Percentiles rank a stretch among this genome's conserved stretches.
Evolutionary conservation across 352 stramenopile species (phyloP).

Genomic region (Plasmopara halstedii): DNA sequence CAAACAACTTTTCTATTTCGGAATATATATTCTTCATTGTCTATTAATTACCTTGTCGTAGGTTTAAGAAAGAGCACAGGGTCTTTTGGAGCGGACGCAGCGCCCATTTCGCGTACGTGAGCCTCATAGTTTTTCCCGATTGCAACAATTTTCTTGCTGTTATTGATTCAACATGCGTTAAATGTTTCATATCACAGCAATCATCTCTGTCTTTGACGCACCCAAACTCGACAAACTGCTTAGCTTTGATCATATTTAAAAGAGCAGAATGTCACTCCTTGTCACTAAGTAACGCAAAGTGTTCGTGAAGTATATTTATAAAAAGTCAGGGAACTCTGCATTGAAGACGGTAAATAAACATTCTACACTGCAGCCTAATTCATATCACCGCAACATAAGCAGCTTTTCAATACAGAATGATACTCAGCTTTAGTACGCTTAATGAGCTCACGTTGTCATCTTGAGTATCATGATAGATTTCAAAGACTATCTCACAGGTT

Average conservation of each 20-base stretch:
- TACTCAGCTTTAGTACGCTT: too few species aligned
- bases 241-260: slow-evolving; percentile 24
- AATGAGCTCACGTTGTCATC: too few species aligned
- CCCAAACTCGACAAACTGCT: slow-evolving; percentile 50
- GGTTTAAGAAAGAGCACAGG: slow-evolving; percentile 81
- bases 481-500: too few species aligned
- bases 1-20: not conserved
- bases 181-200: not conserved
- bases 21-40: not conserved
- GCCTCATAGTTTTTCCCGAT: slow-evolving; percentile 85
- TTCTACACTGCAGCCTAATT: too few species aligned
- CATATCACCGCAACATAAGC: too few species aligned
- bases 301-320: too few species aligned
- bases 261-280: slow-evolving; percentile 5
- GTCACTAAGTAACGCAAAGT: too few species aligned
- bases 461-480: too few species aligned
- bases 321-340: too few species aligned
- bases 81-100: slow-evolving; percentile 46
- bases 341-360: too few species aligned
- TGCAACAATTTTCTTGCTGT: slow-evolving; percentile 74
- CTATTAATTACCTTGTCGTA: slow-evolving; percentile 47
- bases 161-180: not conserved
- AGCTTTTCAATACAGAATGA: too few species aligned
- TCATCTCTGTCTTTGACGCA: slow-evolving; percentile 3
- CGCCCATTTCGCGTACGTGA: slow-evolving; percentile 75